Percentiles rank a stretch among this genome's conserved stretches.
Conservation (phyloP, 768 basidiomycete species). For the Auricularia sp. region DNA sequence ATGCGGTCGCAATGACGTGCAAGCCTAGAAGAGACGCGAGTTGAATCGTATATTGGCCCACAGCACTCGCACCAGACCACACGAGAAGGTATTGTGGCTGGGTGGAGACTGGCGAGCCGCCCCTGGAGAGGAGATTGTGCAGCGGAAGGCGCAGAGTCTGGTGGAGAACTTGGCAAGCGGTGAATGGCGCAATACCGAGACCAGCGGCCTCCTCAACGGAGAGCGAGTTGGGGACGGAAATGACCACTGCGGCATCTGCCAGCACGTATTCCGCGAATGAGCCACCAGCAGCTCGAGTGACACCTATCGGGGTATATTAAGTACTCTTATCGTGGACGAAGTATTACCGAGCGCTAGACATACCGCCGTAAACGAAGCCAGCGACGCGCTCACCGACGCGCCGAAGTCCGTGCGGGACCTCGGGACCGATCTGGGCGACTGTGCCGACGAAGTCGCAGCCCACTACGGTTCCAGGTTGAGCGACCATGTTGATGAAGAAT, state of each 20-base stretch:
- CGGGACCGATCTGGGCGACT: constrained; percentile 14
- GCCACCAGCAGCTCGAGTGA: background rate
- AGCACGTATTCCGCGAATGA: constrained; percentile 1
- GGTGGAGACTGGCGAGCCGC: no score
- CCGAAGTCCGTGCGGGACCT: constrained; percentile 9
- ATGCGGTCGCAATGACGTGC: constrained; percentile 31
- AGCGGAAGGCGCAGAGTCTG: constrained; percentile 9
- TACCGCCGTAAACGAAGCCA: background rate
- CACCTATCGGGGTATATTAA: no score
- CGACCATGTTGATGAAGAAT: no score
- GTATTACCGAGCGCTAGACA: background rate
- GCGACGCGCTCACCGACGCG: constrained; percentile 12
- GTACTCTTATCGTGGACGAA: no score
- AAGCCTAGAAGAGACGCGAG: no score
- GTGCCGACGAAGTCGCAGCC: constrained; percentile 20
- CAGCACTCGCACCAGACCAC: background rate
- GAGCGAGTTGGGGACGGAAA: constrained; percentile 9
- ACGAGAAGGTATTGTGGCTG: background rate
- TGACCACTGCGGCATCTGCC: constrained; percentile 3
- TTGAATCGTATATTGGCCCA: no score
- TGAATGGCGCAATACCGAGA: constrained; percentile 9
- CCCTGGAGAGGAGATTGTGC: background rate
- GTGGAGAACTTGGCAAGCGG: constrained; percentile 10
- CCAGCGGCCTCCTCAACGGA: constrained; percentile 13
- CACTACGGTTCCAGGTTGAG: constrained; percentile 5